Evolutionary conservation across 2,329 filamentous ascomycete genomes (phyloP), one percentile per base, ranked within the genome.

Genomic region (Thelonectria blattea): DNA sequence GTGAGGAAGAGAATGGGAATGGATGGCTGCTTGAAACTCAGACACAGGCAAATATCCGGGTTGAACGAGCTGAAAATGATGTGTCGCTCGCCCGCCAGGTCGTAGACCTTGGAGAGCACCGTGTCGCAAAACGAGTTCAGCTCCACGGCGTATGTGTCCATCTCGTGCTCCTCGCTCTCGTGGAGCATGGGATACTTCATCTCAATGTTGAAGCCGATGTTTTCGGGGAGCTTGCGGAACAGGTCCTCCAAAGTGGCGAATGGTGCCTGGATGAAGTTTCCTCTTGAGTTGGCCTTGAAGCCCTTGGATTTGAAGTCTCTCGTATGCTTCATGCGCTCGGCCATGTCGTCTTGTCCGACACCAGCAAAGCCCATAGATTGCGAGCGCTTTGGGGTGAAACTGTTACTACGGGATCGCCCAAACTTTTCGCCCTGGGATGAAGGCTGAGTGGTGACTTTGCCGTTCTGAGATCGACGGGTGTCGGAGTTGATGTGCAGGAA

Each of bases 131-230:
- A 99, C 1, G 90, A 92, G 78, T 98, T 98, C 68, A 98, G 85
- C 78, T 99, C 95, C 48, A 98, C 91, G 0, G 92, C 93, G 72
- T 97, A 97, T 3, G 91, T 91, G 74, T 97, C 94, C 93, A 98
- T 97, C 68, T 96, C 92, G 67, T 97, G 91, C 74, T 96, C 91
- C 75, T 97, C 92, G 60, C 88, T 92, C 81, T 99, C 96, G 74
- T 94, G 90, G 43, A 99, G 86, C 93, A 98, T 98, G 5, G 95
- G 95, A 74, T 99, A 99, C 78, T 99, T 98, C 85, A 99, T 91
- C 80, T 99, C 95, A 68, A 99, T 96, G 77, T 99, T 98, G 84
- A 99, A 99, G 14, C 95, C 93, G 20, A 96, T 91, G 14, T 86
- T 83, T 64, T 90, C 85, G 0, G 93, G 92, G 0, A 99, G 80